These are phyloP conservation scores for Podospora pseudoanserina DNA, from an alignment of 495 filamentous ascomycete genomes.

Conservation along the genomic window DNA sequence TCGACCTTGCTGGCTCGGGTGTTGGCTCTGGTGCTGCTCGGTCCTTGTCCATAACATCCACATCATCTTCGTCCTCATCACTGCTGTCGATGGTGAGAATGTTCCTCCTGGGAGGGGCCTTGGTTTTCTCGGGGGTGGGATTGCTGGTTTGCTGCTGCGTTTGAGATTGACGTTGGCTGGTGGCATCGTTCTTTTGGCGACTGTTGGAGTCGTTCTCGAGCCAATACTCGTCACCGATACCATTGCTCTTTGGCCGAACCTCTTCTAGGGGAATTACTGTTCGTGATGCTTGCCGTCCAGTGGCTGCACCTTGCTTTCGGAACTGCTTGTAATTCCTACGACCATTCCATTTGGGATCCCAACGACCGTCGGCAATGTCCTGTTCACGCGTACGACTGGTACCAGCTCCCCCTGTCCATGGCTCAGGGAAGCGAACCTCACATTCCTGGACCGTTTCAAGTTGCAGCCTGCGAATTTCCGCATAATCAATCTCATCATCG, in stretches of 20 bases:
- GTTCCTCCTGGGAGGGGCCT: conserved; percentile 16
- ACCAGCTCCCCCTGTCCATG: background rate
- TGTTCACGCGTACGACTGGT: conserved; percentile 36
- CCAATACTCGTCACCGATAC: conserved; percentile 84
- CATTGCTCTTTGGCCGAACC: conserved; percentile 71
- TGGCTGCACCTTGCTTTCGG: conserved; percentile 55
- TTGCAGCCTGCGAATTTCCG: conserved; percentile 68
- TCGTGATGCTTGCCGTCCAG: conserved; percentile 44
- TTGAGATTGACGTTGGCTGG: conserved; percentile 11
- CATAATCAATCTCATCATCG: conserved; percentile 59
- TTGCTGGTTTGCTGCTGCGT: conserved; percentile 6
- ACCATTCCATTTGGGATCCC: conserved; percentile 92
- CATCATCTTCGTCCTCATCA: conserved; percentile 34
- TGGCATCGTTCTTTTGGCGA: conserved; percentile 27
- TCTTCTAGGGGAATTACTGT: conserved; percentile 80
- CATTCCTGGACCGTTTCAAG: conserved; percentile 67
- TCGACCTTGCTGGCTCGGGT: conserved; percentile 25
- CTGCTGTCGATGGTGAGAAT: conserved; percentile 37
- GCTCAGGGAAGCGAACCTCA: conserved; percentile 50
- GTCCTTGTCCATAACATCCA: conserved; percentile 7
- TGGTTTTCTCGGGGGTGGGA: background rate
- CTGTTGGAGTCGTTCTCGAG: conserved; percentile 43
- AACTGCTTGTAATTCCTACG: conserved; percentile 97
- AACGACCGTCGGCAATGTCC: conserved; percentile 56
- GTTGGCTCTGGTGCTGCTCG: background rate